A percentile compares a stretch with the other conserved stretches of the same genome.
phyloP scores from a whole-genome alignment of 768 basidiomycete species.

The Sarcomyxa edulis region DNA sequence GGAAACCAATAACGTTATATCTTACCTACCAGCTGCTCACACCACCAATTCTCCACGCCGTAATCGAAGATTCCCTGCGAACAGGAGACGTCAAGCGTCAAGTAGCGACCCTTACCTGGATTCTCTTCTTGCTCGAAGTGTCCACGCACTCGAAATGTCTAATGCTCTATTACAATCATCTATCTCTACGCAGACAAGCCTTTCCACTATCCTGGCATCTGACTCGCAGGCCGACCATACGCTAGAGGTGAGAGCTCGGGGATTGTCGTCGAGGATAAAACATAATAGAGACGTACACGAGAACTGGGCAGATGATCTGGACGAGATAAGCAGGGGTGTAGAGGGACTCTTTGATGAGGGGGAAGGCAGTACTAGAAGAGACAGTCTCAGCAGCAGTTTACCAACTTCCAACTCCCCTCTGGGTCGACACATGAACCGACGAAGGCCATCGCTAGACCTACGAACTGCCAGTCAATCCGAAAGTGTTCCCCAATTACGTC shows the following conservation, averaged over 20 bases:
- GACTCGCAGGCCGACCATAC: slow-evolving; percentile 42
- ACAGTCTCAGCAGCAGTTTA: slow-evolving; percentile 38
- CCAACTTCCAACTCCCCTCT: slow-evolving; percentile 27
- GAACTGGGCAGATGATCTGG: slow-evolving; percentile 64
- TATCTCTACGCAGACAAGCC: slow-evolving; percentile 61
- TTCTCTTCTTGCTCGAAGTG: slow-evolving; percentile 74
- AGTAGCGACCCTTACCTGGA: slow-evolving; percentile 59
- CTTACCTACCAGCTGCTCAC: slow-evolving; percentile 21
- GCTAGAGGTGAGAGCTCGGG: slow-evolving; percentile 43
- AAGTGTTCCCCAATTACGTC: slow-evolving; percentile 38
- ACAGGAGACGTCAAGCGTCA: slow-evolving; percentile 25
- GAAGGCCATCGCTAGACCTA: slow-evolving; percentile 44
- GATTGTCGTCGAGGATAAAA: slow-evolving; percentile 47
- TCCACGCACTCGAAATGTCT: slow-evolving; percentile 83
- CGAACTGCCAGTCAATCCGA: slow-evolving; percentile 15
- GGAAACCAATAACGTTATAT: slow-evolving; percentile 13
- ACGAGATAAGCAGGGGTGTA: slow-evolving; percentile 58
- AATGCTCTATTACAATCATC: slow-evolving; percentile 74
- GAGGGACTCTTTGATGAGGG: slow-evolving; percentile 48
- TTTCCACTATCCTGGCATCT: slow-evolving; percentile 40
- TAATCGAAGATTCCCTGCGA: slow-evolving; percentile 19
- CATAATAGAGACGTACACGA: slow-evolving; percentile 38
- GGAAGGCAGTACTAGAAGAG: slow-evolving; percentile 10
- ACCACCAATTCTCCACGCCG: slow-evolving; percentile 24
- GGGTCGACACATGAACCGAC: slow-evolving; percentile 21